phyloP scores from a whole-genome alignment of 176 grass and related monocot species.

The Eleusine indica region DNA sequence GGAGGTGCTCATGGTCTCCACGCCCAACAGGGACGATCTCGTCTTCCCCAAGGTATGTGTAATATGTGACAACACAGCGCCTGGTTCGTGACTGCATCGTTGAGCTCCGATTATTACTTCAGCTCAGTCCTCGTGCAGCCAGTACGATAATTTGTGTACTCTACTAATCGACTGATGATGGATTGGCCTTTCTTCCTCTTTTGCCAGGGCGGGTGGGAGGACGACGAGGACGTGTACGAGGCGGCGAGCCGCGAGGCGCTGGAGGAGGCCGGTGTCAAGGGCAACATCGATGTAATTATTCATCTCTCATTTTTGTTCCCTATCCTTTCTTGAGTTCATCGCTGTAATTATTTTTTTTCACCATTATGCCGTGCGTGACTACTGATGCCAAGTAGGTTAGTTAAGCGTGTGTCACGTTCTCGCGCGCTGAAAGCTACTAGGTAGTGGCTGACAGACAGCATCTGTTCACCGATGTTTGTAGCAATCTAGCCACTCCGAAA shows the following conservation, averaged over 20 bases:
- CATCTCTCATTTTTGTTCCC: background rate
- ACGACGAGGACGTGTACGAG: slow-evolving; percentile 83
- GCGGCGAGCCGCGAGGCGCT: slow-evolving; percentile 82
- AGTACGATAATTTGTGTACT: background rate
- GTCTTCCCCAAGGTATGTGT: slow-evolving; percentile 79
- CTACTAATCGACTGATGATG: background rate
- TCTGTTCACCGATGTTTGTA: background rate
- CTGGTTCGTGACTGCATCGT: background rate
- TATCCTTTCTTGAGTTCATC: no score
- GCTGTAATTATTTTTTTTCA: no score
- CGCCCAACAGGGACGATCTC: slow-evolving; percentile 71
- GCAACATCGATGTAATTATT: slow-evolving; percentile 61
- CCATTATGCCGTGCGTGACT: background rate
- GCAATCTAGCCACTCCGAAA: background rate
- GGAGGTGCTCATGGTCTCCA: slow-evolving; percentile 89
- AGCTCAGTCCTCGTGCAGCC: background rate
- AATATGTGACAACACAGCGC: background rate
- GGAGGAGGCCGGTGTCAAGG: slow-evolving; percentile 92
- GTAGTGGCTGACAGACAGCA: background rate
- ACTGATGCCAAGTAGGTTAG: background rate
- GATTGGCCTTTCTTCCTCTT: background rate
- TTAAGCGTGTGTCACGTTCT: background rate
- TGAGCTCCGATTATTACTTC: background rate
- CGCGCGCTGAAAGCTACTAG: background rate
- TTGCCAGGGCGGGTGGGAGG: slow-evolving; percentile 84